Evolutionary conservation across 2,329 filamentous ascomycete genomes (phyloP).

Genomic region (Didymella exigua): DNA sequence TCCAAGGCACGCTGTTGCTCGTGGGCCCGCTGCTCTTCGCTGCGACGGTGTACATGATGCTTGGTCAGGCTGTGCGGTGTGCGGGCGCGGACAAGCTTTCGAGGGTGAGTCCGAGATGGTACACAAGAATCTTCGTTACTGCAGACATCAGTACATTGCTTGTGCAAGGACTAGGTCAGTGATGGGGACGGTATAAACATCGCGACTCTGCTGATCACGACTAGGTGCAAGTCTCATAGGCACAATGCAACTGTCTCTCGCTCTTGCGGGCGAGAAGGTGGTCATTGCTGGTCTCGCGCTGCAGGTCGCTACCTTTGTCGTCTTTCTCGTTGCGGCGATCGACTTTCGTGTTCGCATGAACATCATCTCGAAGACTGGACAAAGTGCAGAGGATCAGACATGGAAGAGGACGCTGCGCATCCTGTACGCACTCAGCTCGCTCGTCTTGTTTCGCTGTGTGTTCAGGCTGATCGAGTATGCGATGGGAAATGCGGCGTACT

Average conservation of each 20-base stretch:
- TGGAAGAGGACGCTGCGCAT: slow-evolving; percentile 43
- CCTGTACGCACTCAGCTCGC: slow-evolving; percentile 54
- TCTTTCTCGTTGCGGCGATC: slow-evolving; percentile 37
- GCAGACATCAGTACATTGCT: slow-evolving; percentile 39
- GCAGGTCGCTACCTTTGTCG: slow-evolving; percentile 42
- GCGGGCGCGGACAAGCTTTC: slow-evolving; percentile 35
- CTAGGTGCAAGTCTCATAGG: slow-evolving; percentile 42
- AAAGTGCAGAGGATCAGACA: background rate
- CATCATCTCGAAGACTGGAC: background rate
- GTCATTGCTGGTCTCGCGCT: slow-evolving; percentile 43
- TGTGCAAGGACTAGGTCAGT: slow-evolving; percentile 39
- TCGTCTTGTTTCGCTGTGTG: slow-evolving; percentile 58
- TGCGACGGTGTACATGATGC: slow-evolving; percentile 55
- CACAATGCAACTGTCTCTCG: slow-evolving; percentile 40
- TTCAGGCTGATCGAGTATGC: slow-evolving; percentile 60
- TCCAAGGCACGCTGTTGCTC: slow-evolving; percentile 51
- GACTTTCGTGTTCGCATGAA: slow-evolving; percentile 41
- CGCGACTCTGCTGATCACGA: background rate
- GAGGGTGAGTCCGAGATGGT: slow-evolving; percentile 36
- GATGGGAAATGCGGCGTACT: slow-evolving; percentile 53
- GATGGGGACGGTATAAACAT: background rate
- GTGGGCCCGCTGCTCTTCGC: slow-evolving; percentile 55
- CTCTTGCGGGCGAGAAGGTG: slow-evolving; percentile 41
- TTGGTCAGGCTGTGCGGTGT: slow-evolving; percentile 48
- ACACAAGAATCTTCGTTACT: slow-evolving; percentile 36